Evolutionary conservation across 73 alveolate genomes (phyloP).

Genomic region (Loxodes magnus): DNA sequence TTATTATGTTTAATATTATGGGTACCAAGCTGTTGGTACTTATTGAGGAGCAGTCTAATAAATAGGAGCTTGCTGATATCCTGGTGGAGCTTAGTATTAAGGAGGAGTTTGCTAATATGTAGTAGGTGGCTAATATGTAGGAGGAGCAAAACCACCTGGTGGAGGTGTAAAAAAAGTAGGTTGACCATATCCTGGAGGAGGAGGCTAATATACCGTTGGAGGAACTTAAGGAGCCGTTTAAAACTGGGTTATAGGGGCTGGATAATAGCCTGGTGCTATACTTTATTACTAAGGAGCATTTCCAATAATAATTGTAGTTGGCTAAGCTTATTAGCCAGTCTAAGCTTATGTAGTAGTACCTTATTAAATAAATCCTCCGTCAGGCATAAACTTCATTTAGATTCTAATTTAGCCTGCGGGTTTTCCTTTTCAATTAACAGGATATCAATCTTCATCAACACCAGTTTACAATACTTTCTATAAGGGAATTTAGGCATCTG

Average conservation of each 20-base stretch:
- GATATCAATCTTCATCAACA: slow-evolving; percentile 2
- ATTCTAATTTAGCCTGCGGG: slow-evolving; percentile 10
- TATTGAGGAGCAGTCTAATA: too few relatives aligned
- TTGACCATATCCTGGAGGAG: slow-evolving; percentile 1
- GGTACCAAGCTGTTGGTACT: too few relatives aligned
- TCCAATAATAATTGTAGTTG: too few relatives aligned
- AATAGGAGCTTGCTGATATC: slow-evolving; percentile 7
- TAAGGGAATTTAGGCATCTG: not conserved
- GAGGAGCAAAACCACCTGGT: not conserved
- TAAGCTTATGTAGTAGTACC: too few relatives aligned
- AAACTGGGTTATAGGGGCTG: not conserved
- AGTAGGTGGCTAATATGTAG: slow-evolving; percentile 2
- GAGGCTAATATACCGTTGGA: not conserved
- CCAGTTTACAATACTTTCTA: not conserved
- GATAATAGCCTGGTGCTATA: not conserved
- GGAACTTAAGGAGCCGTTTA: not conserved
- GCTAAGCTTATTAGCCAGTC: too few relatives aligned
- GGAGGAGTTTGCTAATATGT: not conserved
- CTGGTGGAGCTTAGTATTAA: slow-evolving; percentile 4
- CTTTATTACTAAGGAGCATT: not conserved
- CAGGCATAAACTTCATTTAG: not conserved
- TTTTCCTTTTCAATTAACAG: not conserved
- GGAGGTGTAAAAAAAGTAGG: not conserved
- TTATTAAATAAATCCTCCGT: too few relatives aligned
- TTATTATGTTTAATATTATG: too few relatives aligned